Percentiles rank a stretch among this genome's conserved stretches.
These are phyloP conservation scores for Clavispora vitiphila DNA, from an alignment of 805 yeast genomes.

Conservation along the genomic window DNA sequence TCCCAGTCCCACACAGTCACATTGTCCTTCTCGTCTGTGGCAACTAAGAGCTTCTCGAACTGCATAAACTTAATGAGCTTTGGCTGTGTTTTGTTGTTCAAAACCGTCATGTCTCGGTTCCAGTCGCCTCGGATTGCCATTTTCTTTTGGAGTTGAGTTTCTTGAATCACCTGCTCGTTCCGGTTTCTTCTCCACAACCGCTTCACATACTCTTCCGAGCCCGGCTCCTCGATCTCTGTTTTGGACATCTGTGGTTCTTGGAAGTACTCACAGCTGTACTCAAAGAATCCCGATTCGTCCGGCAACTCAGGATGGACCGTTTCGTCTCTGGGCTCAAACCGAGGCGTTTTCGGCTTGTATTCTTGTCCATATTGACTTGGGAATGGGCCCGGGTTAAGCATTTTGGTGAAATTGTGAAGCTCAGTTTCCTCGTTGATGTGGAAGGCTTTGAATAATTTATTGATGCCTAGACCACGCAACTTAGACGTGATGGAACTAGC, in stretches of 20 bases:
- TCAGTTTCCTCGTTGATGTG: slow-evolving; percentile 40
- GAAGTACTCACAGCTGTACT: slow-evolving; percentile 82
- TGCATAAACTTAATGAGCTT: slow-evolving; percentile 77
- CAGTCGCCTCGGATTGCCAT: slow-evolving; percentile 81
- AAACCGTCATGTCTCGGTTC: slow-evolving; percentile 54
- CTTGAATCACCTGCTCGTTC: slow-evolving; percentile 79
- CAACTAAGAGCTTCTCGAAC: slow-evolving; percentile 77
- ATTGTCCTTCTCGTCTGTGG: slow-evolving; percentile 79
- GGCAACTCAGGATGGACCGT: slow-evolving; percentile 44
- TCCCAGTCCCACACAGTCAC: slow-evolving; percentile 90
- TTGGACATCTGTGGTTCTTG: slow-evolving; percentile 93
- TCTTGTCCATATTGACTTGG: slow-evolving; percentile 37
- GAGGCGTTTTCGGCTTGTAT: slow-evolving; percentile 53
- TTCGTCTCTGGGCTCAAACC: slow-evolving; percentile 39
- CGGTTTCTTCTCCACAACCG: slow-evolving; percentile 86
- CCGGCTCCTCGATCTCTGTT: slow-evolving; percentile 84
- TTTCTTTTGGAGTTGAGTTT: slow-evolving; percentile 86
- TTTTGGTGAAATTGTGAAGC: slow-evolving; percentile 31
- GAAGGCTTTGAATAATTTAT: slow-evolving; percentile 32
- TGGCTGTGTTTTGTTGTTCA: slow-evolving; percentile 78
- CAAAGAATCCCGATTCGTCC: slow-evolving; percentile 58
- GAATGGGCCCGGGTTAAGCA: slow-evolving; percentile 33
- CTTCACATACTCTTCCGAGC: slow-evolving; percentile 77
- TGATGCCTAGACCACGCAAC: slow-evolving; percentile 28
- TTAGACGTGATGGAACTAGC: slow-evolving; percentile 30